Evolutionary conservation across 2,329 filamentous ascomycete species (phyloP).

Genomic region (Cryphonectria radicalis): DNA sequence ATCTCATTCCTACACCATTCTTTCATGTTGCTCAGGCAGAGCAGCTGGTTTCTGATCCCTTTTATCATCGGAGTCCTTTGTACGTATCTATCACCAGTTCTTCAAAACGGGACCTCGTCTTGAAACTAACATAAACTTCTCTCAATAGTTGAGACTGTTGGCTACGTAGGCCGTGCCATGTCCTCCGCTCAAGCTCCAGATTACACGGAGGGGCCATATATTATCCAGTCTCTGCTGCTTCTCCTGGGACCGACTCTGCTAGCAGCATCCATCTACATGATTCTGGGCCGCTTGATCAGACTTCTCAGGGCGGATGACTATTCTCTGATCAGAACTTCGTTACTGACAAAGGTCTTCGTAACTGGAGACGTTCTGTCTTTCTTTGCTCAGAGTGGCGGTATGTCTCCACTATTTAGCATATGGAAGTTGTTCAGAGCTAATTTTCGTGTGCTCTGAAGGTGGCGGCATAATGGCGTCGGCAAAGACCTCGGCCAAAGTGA

Average conservation of each 20-base stretch:
- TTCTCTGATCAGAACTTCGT: constrained; percentile 10
- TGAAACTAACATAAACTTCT: not conserved
- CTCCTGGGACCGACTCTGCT: constrained; percentile 18
- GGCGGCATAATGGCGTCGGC: not conserved
- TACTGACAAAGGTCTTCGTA: constrained; percentile 21
- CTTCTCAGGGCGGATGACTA: constrained; percentile 11
- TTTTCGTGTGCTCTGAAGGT: not conserved
- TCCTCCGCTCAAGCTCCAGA: constrained; percentile 11
- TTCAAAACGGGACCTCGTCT: too few relatives aligned
- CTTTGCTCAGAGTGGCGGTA: constrained; percentile 13
- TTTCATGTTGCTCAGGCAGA: too few relatives aligned
- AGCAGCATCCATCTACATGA: constrained; percentile 23
- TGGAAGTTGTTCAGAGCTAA: not conserved
- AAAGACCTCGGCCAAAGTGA: constrained; percentile 16
- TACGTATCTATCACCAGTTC: constrained; percentile 35
- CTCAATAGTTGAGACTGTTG: constrained; percentile 18
- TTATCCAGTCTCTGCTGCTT: constrained; percentile 20
- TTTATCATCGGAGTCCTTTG: constrained; percentile 55
- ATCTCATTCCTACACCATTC: constrained; percentile 43
- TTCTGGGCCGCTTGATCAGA: constrained; percentile 12
- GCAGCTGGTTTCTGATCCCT: constrained; percentile 57
- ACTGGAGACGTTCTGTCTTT: constrained; percentile 18
- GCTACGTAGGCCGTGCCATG: constrained; percentile 17
- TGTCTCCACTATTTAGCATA: not conserved
- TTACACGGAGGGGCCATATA: constrained; percentile 12